Evolutionary conservation across 164 flowering plant genomes (phyloP).

Genomic region (Paratinospora sagittata): DNA sequence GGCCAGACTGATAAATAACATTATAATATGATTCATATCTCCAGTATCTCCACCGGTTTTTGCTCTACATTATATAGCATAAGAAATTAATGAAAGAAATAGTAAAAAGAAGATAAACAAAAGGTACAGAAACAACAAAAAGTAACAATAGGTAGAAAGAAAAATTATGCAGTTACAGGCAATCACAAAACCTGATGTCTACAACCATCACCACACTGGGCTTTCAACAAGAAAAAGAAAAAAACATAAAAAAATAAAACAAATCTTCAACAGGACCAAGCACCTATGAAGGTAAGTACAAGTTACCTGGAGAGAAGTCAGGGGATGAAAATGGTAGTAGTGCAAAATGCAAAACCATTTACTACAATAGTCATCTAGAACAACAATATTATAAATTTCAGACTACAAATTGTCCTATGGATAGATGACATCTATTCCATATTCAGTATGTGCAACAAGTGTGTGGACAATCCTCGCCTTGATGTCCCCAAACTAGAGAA

Average conservation of each 20-base stretch:
- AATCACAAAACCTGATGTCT: background rate
- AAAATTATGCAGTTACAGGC: background rate
- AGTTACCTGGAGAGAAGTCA: too few relatives aligned
- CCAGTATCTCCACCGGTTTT: slow-evolving; percentile 62
- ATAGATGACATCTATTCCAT: background rate
- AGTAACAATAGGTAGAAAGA: background rate
- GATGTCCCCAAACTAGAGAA: background rate
- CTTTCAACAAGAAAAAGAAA: background rate
- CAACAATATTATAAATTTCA: background rate
- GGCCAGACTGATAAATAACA: slow-evolving; percentile 61
- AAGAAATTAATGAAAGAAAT: background rate
- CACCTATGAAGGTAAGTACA: too few relatives aligned
- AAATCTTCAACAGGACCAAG: too few relatives aligned
- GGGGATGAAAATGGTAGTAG: too few relatives aligned
- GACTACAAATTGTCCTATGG: background rate
- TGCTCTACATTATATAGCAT: slow-evolving; percentile 35
- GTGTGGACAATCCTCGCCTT: background rate
- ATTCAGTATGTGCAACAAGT: background rate
- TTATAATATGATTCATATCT: slow-evolving; percentile 60
- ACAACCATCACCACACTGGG: background rate
- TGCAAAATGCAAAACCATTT: too few relatives aligned
- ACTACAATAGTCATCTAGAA: too few relatives aligned
- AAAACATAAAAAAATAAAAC: background rate
- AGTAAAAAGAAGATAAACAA: slow-evolving; percentile 4
- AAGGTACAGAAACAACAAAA: background rate